Base-by-base conservation (phyloP, 2,329 filamentous ascomycete species). In the Fusarium tupiense region DNA sequence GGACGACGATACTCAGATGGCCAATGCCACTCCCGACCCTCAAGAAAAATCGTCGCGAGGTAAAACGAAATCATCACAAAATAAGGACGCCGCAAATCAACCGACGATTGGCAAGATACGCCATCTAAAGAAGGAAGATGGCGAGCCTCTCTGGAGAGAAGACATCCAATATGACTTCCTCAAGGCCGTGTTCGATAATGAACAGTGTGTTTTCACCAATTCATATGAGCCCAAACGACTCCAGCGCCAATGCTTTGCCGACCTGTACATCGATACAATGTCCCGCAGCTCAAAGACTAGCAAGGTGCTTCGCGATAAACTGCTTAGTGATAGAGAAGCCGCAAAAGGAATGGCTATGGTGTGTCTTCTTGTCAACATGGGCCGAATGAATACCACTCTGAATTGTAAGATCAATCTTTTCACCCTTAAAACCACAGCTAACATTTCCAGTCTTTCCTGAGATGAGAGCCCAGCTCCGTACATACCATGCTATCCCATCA, bases 261-360 rank as follows among this genome's bases (percentile, higher is more conserved):
- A 98, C 82, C 90, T 99, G 69, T 99, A 99, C 84, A 96, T 99
- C 79, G 96, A 98, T 83, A 96, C 96, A 69, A 98, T 99, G 96
- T 95, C 96, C 7, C 91, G 95, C 82, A 99, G 96, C 85, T 98
- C 94, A 88, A 99, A 99, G 87, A 98, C 96, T 35, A 98, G 96
- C 88, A 98, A 98, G 85, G 96, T 99, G 57, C 88, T 99, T 73
- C 94, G 97, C 83, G 96, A 99, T 84, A 98, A 99, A 86, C 88
- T 99, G 74, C 88, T 98, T 79, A 96, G 92, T 76, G 96, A 99
- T 82, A 92, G 94, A 79, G 92, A 94, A 74, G 95, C 95, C 29
- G 96, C 96, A 41, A 95, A 98, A 82, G 96, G 94, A 80, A 99
- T 99, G 96, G 96, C 96, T 61, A 99, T 99, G 96, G 96, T 99